Evolutionary conservation across 768 basidiomycete species (phyloP), one percentile per base, ranked within the genome.

Genomic region (Candolleomyces eurysporus): DNA sequence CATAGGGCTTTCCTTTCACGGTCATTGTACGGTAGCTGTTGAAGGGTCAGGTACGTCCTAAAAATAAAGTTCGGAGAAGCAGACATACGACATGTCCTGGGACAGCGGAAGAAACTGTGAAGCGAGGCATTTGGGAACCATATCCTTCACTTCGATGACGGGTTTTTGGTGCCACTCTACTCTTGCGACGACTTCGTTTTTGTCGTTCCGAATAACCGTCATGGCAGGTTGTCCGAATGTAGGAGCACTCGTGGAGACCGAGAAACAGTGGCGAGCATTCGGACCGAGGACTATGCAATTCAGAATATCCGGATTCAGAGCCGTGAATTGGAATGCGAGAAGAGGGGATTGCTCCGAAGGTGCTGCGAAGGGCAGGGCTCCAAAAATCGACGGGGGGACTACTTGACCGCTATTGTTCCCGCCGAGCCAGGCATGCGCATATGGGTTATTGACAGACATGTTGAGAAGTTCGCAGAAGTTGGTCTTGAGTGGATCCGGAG

Each of bases 141-240:
- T 39, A 19, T 61, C 45, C 48, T 31, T 22, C 11, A 56, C 55
- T 46, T 61, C 55, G 11, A 61, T 40, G 6, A 39, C 48, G 5
- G 61, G 61, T 10, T 17, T 55, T 21, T 57, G 55, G 14, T 61
- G 49, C 61, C 61, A 61, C n/a, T 61, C 61, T 16, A 61, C 39
- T 31, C 26, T 49, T 16, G 61, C 54, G 11, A 57, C 22, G 10
- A 32, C 32, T 5, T 16, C 54, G 26, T 48, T 48, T 45, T 53
- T 19, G 42, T 49, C 48, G 43, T 61, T 61, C 22, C 40, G 54
- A 40, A 61, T 46, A 0, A 39, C 30, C 9, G 61, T 61, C 13
- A 57, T 40, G n/a, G 55, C 50, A 7, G 61, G 61, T 21, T 36
- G 26, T 17, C 14, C 26, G 30, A 42, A 61, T 13, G 55, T 21